A percentile compares a stretch with the other conserved stretches of the same genome.
Evolutionary conservation across 2,329 filamentous ascomycete species (phyloP).

Genomic region (Cordyceps tenuipes): DNA sequence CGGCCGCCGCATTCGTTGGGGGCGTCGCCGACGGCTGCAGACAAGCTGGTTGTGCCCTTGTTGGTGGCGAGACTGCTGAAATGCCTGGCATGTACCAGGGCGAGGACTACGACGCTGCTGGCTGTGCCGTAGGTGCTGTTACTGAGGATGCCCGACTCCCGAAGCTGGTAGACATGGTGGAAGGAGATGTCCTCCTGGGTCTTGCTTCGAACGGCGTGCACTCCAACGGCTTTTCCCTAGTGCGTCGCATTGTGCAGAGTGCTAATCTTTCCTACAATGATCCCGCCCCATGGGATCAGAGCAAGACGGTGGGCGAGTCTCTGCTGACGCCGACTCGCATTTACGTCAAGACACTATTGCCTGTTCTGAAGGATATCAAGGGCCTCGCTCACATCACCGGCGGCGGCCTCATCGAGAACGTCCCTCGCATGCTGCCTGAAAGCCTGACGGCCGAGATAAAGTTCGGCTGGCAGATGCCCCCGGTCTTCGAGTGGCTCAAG

Average conservation of each 20-base stretch:
- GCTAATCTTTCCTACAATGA: slow-evolving; percentile 64
- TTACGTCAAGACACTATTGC: slow-evolving; percentile 77
- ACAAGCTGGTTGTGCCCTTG: slow-evolving; percentile 76
- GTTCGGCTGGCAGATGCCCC: slow-evolving; percentile 61
- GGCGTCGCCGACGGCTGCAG: slow-evolving; percentile 84
- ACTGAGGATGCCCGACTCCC: slow-evolving; percentile 59
- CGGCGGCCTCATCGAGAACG: slow-evolving; percentile 85
- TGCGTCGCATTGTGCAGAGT: slow-evolving; percentile 75
- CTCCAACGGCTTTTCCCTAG: slow-evolving; percentile 96
- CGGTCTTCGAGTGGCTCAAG: slow-evolving; percentile 85
- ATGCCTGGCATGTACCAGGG: slow-evolving; percentile 92
- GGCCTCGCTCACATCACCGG: slow-evolving; percentile 96
- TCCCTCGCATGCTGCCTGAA: slow-evolving; percentile 82
- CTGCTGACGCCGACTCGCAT: slow-evolving; percentile 87
- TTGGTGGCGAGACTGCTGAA: slow-evolving; percentile 96
- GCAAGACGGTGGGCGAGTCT: slow-evolving; percentile 58
- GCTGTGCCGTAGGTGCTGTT: not conserved
- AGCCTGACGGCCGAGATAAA: slow-evolving; percentile 75
- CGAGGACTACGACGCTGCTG: slow-evolving; percentile 56
- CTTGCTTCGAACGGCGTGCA: slow-evolving; percentile 81
- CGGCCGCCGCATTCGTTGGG: slow-evolving; percentile 77
- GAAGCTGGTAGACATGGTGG: slow-evolving; percentile 62
- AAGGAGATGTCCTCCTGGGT: slow-evolving; percentile 79
- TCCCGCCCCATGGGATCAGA: slow-evolving; percentile 65
- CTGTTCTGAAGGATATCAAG: slow-evolving; percentile 63